These are phyloP conservation scores for Sordariomycetes sp. DNA, from an alignment of 2,329 filamentous ascomycete genomes.

Conservation along the genomic window DNA sequence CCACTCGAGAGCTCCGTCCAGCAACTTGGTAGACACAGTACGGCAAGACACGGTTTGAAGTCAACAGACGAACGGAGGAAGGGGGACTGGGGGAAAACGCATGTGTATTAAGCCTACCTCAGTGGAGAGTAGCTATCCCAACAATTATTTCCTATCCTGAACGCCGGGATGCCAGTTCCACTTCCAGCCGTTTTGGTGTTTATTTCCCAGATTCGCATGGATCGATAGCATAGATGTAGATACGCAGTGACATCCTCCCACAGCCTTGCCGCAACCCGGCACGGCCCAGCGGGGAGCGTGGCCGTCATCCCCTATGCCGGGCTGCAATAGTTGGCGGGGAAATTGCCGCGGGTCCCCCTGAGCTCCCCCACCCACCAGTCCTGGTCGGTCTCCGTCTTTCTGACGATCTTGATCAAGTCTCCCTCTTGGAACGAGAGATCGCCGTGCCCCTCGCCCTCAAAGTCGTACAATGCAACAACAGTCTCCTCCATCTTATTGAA, in stretches of 20 bases:
- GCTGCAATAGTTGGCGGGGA: slow-evolving; percentile 74
- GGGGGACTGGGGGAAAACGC: neutral
- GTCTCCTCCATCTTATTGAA: slow-evolving; percentile 32
- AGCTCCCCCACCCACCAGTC: slow-evolving; percentile 85
- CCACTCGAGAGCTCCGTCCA: neutral
- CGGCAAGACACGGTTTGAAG: neutral
- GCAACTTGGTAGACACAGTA: neutral
- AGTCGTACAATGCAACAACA: slow-evolving; percentile 64
- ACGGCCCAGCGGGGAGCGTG: neutral
- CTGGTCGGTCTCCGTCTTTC: slow-evolving; percentile 66
- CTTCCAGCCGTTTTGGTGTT: neutral
- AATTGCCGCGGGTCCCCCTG: slow-evolving; percentile 52
- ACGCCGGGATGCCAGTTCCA: neutral
- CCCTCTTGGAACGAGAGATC: slow-evolving; percentile 67
- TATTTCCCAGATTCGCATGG: neutral
- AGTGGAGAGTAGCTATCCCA: neutral
- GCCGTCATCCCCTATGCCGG: neutral
- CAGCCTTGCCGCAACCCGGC: neutral
- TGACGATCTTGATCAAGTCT: slow-evolving; percentile 62
- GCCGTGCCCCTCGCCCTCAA: slow-evolving; percentile 53
- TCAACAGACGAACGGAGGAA: neutral
- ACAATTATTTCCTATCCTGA: neutral
- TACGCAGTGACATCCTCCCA: neutral
- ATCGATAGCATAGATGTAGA: neutral
- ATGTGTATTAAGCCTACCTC: neutral